Evolutionary conservation across 805 yeast species (phyloP).

Genomic region (Millerozyma miso): DNA sequence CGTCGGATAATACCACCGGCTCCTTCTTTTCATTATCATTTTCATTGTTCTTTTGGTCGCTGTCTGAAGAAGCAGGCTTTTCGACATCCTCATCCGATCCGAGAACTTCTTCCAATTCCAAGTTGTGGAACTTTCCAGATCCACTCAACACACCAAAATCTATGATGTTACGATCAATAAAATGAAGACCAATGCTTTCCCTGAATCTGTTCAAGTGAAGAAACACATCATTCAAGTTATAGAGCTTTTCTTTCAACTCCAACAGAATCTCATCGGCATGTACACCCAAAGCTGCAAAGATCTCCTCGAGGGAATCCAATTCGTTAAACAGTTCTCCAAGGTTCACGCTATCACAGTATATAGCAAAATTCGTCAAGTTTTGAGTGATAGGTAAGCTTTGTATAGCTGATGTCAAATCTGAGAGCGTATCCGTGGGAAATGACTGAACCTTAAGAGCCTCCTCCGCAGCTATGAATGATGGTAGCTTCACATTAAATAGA

Average conservation of each 20-base stretch:
- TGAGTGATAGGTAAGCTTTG: constrained; percentile 52
- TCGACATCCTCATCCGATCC: constrained; percentile 15
- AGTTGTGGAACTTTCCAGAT: constrained; percentile 41
- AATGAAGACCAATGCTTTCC: constrained; percentile 53
- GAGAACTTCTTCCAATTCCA: constrained; percentile 27
- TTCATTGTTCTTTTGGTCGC: background rate
- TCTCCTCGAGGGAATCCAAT: constrained; percentile 21
- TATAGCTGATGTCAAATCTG: constrained; percentile 56
- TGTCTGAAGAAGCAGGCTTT: constrained; percentile 1
- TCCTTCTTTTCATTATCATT: constrained; percentile 9
- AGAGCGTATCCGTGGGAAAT: constrained; percentile 43
- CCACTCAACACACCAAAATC: constrained; percentile 46
- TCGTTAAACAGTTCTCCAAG: constrained; percentile 26
- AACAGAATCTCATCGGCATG: constrained; percentile 27
- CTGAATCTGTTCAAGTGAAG: constrained; percentile 63
- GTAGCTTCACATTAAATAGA: constrained; percentile 19
- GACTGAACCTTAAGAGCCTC: constrained; percentile 27
- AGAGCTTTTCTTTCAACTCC: constrained; percentile 48
- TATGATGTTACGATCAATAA: constrained; percentile 39
- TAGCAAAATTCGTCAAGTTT: constrained; percentile 57
- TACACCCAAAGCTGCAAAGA: constrained; percentile 15
- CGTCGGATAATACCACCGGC: constrained; percentile 17
- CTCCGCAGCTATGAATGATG: constrained; percentile 10
- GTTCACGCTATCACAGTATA: constrained; percentile 34
- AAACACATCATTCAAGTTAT: constrained; percentile 56